Base-by-base conservation (phyloP, 2,329 filamentous ascomycete genomes). In the Raffaelea deltoideospora region DNA sequence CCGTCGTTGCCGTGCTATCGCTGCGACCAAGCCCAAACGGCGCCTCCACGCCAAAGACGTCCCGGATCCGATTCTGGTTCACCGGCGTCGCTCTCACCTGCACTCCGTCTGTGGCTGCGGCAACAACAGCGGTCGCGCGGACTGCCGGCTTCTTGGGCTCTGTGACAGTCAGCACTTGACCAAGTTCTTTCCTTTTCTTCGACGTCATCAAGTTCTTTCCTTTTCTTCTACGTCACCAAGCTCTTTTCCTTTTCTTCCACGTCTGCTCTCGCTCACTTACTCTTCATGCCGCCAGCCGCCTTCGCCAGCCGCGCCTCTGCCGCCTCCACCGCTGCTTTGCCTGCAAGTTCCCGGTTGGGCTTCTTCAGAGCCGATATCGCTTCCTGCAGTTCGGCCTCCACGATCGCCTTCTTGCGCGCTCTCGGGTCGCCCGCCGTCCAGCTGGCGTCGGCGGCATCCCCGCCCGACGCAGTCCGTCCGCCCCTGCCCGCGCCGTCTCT, bases 361-460 rank as follows among this genome's bases (percentile, higher is more conserved):
- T 77, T 84, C 52, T 80, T 77, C 30, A 88, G 54, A 10, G 76
- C 69, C 6, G 70, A 71, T 34, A 90, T 87, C 9, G 83, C 83
- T 40, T 83, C 72, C 45, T 74, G 72, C 24, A 88, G 56, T 48
- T 86, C 77, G 21, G 76, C 72, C 33, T 84, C 74, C 2, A 84
- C 66, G 18, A 69, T 57, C 3, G 75, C 76, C 50, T 79, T 78
- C 52, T 73, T 80, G 47, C 63, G 72, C 23, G 70, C 64, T 53
- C 72, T 82, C 1, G 59, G 52, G 38, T 76, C 71, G 3, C 65
- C 65, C 43, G n/a, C n/a, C n/a, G 67, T 61, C 45, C 65, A 68
- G 35, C 57, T 67, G 37, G 57, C 13, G 17, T 10, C 18, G 21
- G 11, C 17, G 26, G 19, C 31, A 14, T 21, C 20, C 18, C 20